Percentiles rank a stretch among this genome's conserved stretches.
Evolutionary conservation across 1,139 yeast genomes (phyloP).

Genomic region (Wickerhamomyces sp.): DNA sequence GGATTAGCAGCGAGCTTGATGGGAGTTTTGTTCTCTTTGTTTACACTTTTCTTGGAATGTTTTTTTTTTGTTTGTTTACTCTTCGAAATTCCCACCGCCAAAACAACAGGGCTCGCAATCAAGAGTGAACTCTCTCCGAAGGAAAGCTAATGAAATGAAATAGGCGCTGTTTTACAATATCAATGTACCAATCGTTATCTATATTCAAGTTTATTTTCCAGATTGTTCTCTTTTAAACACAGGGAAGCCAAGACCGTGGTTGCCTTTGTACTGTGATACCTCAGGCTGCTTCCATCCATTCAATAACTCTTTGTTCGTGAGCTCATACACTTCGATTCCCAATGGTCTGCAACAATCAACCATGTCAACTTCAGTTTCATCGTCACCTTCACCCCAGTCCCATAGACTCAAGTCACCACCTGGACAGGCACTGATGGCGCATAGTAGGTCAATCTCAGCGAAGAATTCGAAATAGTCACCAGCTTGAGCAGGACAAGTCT

Average conservation of each 20-base stretch:
- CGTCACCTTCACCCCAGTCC: slow-evolving; percentile 65
- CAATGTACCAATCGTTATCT: too few species aligned
- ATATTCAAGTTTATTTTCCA: background rate
- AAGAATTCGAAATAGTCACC: slow-evolving; percentile 61
- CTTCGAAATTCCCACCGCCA: too few species aligned
- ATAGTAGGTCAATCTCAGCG: slow-evolving; percentile 60
- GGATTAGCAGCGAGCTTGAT: too few species aligned
- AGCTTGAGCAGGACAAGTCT: slow-evolving; percentile 55
- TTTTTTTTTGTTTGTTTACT: too few species aligned
- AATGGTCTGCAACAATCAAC: slow-evolving; percentile 58
- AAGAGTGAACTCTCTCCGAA: too few species aligned
- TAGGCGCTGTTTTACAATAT: too few species aligned
- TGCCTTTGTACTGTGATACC: slow-evolving; percentile 46
- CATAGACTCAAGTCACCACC: slow-evolving; percentile 66
- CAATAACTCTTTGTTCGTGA: slow-evolving; percentile 42
- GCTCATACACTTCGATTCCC: slow-evolving; percentile 53
- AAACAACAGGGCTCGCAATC: too few species aligned
- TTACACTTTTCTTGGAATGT: too few species aligned
- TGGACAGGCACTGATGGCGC: slow-evolving; percentile 66
- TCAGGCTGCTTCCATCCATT: slow-evolving; percentile 48
- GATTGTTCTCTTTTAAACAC: slow-evolving; percentile 9
- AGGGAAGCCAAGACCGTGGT: slow-evolving; percentile 42
- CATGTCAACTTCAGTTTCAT: slow-evolving; percentile 45
- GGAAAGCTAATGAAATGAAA: too few species aligned
- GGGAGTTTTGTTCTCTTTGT: too few species aligned